Conservation (phyloP, 148 eudicot genomes). For the Arbutus unedo region DNA sequence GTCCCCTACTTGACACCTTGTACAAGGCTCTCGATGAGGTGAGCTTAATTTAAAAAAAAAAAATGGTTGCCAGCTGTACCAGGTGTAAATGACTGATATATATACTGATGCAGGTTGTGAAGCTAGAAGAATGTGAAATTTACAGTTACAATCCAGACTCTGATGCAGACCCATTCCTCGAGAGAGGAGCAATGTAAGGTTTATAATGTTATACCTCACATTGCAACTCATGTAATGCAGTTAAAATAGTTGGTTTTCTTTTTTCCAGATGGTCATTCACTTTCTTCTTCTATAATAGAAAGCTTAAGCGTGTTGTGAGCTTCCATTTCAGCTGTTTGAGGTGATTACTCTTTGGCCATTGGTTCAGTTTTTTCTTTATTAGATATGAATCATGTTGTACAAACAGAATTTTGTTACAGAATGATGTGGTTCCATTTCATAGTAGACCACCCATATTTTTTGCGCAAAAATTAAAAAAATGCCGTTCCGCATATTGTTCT, state of each 20-base stretch:
- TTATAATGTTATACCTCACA: slow-evolving; percentile 7
- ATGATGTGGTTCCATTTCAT: background rate
- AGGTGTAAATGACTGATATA: slow-evolving; percentile 15
- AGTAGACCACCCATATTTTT: background rate
- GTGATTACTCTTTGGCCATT: slow-evolving; percentile 24
- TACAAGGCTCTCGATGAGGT: slow-evolving; percentile 92
- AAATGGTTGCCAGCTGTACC: background rate
- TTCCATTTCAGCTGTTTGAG: slow-evolving; percentile 85
- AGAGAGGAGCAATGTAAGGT: slow-evolving; percentile 89
- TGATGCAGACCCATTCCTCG: slow-evolving; percentile 77
- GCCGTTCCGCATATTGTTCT: background rate
- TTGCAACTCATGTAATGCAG: slow-evolving; percentile 10
- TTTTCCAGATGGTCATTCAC: slow-evolving; percentile 87
- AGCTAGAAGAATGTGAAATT: slow-evolving; percentile 85
- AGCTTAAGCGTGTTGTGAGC: slow-evolving; percentile 86
- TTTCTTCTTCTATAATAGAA: slow-evolving; percentile 92
- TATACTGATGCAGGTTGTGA: slow-evolving; percentile 62
- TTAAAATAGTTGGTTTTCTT: background rate
- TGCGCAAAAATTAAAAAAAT: background rate
- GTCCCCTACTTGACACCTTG: slow-evolving; percentile 63
- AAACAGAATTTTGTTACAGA: background rate
- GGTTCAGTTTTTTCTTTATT: background rate
- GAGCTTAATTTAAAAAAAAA: slow-evolving; percentile 19
- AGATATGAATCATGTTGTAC: background rate
- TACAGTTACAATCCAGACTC: slow-evolving; percentile 85